Evolutionary conservation across 352 stramenopile genomes (phyloP).

Genomic region (Thraustotheca clavata): DNA sequence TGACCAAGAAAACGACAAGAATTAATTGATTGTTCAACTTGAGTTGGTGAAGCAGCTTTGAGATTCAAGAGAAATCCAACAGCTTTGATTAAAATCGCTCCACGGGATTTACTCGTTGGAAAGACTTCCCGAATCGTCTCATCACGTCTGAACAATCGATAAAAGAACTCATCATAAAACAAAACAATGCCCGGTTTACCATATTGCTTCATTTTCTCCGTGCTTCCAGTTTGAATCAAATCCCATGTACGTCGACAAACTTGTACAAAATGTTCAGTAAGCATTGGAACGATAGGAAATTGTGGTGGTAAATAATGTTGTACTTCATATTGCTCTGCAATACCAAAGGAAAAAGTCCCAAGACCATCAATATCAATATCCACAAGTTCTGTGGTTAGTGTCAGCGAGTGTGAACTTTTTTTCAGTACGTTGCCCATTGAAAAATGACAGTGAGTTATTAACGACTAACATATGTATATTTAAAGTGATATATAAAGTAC

Average conservation of each 20-base stretch:
- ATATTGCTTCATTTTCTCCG: conserved; percentile 21
- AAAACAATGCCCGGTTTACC: conserved; percentile 19
- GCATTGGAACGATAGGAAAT: conserved; percentile 10
- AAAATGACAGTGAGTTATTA: not conserved
- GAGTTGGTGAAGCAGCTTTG: not conserved
- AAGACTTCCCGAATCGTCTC: conserved; percentile 8
- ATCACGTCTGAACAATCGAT: conserved; percentile 15
- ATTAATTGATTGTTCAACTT: conserved; percentile 13
- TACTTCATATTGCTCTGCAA: conserved; percentile 9
- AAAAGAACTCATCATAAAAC: conserved; percentile 23
- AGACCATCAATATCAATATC: conserved; percentile 1
- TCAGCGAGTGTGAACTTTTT: not conserved
- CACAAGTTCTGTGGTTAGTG: not conserved
- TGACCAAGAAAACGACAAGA: conserved; percentile 17
- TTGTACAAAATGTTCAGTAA: not conserved
- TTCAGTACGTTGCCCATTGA: not conserved
- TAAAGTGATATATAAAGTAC: too few species aligned
- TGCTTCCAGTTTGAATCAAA: conserved; percentile 4
- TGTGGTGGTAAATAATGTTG: conserved; percentile 22
- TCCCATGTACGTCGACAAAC: conserved; percentile 11
- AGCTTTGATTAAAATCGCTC: conserved; percentile 20
- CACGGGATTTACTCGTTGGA: conserved; percentile 11
- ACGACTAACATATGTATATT: not conserved
- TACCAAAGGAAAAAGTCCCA: conserved; percentile 10
- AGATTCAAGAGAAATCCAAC: conserved; percentile 11